Conservation (phyloP, 805 yeast genomes). For the Zygotorulaspora danielsina region DNA sequence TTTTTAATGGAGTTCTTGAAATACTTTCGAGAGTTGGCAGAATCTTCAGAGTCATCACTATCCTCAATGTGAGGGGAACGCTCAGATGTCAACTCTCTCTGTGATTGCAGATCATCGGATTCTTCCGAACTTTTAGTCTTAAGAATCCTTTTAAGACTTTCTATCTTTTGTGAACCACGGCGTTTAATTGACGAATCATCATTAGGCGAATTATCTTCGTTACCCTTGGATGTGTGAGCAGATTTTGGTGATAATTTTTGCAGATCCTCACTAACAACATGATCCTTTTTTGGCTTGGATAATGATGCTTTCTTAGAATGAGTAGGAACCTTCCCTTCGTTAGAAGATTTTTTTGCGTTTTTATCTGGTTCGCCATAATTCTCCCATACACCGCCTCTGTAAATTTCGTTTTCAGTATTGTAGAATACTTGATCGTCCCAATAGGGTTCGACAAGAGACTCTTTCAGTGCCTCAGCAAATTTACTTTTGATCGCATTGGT, state of each 20-base stretch:
- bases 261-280: neutral
- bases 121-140: constrained; percentile 26
- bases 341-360: constrained; percentile 7
- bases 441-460: constrained; percentile 75
- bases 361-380: constrained; percentile 6
- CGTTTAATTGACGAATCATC: constrained; percentile 13
- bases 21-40: constrained; percentile 36
- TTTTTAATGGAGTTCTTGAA: constrained; percentile 49
- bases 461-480: constrained; percentile 72
- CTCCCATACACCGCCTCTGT: constrained; percentile 92
- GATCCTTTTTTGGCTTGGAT: neutral
- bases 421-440: constrained; percentile 84
- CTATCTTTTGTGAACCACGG: constrained; percentile 21
- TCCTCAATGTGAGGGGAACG: constrained; percentile 17
- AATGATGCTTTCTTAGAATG: neutral
- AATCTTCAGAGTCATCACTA: constrained; percentile 22
- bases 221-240: neutral
- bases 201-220: constrained; percentile 5
- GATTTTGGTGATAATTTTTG: neutral
- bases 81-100: constrained; percentile 24
- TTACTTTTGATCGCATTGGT: constrained; percentile 76
- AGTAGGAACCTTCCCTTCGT: constrained; percentile 4
- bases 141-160: constrained; percentile 17
- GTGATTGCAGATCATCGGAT: constrained; percentile 23
- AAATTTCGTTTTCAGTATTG: constrained; percentile 61